Evolutionary conservation across 1,139 yeast species (phyloP), one percentile per base, ranked within the genome.

Genomic region (Entelexis sorbosivorans): DNA sequence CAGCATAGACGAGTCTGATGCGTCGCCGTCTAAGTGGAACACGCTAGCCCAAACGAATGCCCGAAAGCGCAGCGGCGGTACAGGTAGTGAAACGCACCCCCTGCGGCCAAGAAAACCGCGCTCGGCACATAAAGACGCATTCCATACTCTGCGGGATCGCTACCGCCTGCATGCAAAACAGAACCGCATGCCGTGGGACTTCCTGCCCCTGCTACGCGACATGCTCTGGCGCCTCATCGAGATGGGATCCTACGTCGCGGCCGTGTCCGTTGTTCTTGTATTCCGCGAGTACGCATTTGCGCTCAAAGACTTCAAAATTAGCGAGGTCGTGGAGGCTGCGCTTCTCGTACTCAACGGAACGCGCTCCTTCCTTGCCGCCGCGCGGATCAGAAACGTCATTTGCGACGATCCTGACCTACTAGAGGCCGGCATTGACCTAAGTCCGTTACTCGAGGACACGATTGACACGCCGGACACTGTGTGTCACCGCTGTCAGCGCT

Each of bases 171-270:
- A 58, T 38, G 52, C 59, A 34, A 45, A 70, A 31, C 71, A 69
- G 42, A 62, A 69, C 17, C 63, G 68, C 26, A 67, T 75, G 16
- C 76, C 82, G 1, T 76, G 79, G 76, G 64, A 71, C 5, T 74
- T 79, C 4, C 63, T 66, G 16, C 65, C 64, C 36, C 57, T 76
- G 57, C 66, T 76, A 7, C 62, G 66, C 47, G 69, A 76, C 51
- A 75, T 81, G 0, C 66, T 78, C 16, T 73, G 73, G 24, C 81
- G 77, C 64, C 74, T 83, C 34, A 62, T 76, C 8, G 65, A 66
- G 16, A 84, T 80, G 59, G 94, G 94, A 0, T 87, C 82, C 60
- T 65, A 81, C 26, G 71, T 81, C 26, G 70, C 80, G 69, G 74
- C 82, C 55, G 75, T 85, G 2, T 74, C 86, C 0, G 61, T 84